Evolutionary conservation across 2,329 filamentous ascomycete genomes (phyloP), one percentile per base, ranked within the genome.

Genomic region (Neophaeococcomyces mojaviensis): DNA sequence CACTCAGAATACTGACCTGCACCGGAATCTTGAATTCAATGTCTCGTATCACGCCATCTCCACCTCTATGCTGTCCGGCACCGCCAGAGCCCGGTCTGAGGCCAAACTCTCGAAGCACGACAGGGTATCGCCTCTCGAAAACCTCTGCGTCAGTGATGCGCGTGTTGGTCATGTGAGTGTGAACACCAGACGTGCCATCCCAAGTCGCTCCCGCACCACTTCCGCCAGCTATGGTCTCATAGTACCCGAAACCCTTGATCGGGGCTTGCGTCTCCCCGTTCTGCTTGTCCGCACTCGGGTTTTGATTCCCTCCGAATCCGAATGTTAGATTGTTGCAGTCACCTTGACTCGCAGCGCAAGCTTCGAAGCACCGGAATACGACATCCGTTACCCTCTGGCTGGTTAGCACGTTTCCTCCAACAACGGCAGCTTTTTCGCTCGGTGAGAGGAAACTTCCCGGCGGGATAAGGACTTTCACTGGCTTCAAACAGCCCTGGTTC

Each of bases 111-210:
- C 82, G 73, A 33, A 92, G 67, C 5, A 92, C 68, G 1, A 88
- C 84, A 0, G 86, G 86, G 58, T 90, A 90, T 2, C 86, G 71
- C 34, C 85, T 76, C 67, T 92, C 86, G 51, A 92, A 86, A 10
- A 90, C 79, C 61, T 94, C 86, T 0, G 82, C 76, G 61, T 94
- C 86, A 0, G 86, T 90, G 60, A 90, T 92, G 4, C 86, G 77
- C 1, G 86, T 92, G 63, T 92, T 94, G 9, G 86, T 92, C 84
- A 90, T 90, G 66, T 90, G 86, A 3, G 81, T 84, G 61, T 92
- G 85, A 28, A 90, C 84, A 18, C 85, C 86, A 47, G 73, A 80
- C 19, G 85, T 83, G 19, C 86, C 86, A 49, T 82, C 74, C 86
- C 86, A 92, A 18, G 75, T 74, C 0, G 82, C 77, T 0, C 86